Conservation (phyloP, 805 yeast genomes). For the Candida saitoana region DNA sequence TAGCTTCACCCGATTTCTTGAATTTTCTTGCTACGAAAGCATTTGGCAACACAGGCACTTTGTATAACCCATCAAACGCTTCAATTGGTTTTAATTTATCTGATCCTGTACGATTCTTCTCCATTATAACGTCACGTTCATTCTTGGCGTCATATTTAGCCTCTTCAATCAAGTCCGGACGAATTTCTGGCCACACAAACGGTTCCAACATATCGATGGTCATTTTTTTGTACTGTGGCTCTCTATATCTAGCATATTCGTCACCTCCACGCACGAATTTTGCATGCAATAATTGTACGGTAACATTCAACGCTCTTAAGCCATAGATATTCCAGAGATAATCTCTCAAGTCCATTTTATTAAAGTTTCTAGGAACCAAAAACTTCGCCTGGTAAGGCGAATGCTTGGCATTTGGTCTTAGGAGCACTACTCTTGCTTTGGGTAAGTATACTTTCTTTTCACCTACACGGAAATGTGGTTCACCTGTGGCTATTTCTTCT, state of each 20-base stretch:
- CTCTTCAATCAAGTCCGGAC: slow-evolving; percentile 32
- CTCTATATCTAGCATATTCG: slow-evolving; percentile 68
- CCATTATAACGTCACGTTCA: slow-evolving; percentile 45
- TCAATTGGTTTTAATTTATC: slow-evolving; percentile 63
- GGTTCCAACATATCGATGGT: slow-evolving; percentile 95
- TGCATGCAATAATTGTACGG: slow-evolving; percentile 79
- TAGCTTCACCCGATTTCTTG: slow-evolving; percentile 22
- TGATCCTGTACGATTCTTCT: slow-evolving; percentile 53
- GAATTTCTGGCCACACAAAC: slow-evolving; percentile 83
- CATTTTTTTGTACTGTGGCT: slow-evolving; percentile 88
- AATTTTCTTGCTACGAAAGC: slow-evolving; percentile 28
- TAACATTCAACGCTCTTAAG: slow-evolving; percentile 79
- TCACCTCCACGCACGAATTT: slow-evolving; percentile 50
- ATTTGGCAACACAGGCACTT: slow-evolving; percentile 40
- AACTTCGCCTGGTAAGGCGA: slow-evolving; percentile 97
- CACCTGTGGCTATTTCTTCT: slow-evolving; percentile 55
- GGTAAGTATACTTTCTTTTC: slow-evolving; percentile 77
- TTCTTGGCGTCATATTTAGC: slow-evolving; percentile 42
- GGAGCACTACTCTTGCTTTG: slow-evolving; percentile 69
- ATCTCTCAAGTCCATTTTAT: slow-evolving; percentile 91
- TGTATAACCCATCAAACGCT: slow-evolving; percentile 69
- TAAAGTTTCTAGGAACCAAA: slow-evolving; percentile 88
- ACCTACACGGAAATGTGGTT: slow-evolving; percentile 82
- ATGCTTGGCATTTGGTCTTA: slow-evolving; percentile 93
- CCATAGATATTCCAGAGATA: slow-evolving; percentile 89